Conservation (phyloP, 2,329 filamentous ascomycete species). For the Hyphodiscus sp. region DNA sequence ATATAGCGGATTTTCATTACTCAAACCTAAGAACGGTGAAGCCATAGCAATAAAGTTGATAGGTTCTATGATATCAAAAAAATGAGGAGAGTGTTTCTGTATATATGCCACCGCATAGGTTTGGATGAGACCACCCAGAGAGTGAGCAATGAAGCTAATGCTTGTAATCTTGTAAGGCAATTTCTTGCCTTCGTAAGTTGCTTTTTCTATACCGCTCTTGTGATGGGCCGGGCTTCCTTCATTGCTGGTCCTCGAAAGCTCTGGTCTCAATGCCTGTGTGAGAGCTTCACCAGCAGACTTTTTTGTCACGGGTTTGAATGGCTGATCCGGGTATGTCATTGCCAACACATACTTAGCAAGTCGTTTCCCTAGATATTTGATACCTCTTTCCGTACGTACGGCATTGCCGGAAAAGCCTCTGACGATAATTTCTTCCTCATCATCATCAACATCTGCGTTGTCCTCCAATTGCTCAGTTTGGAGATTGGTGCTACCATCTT, state of each 20-base stretch:
- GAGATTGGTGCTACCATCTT: slow-evolving; percentile 11
- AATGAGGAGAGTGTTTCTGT: slow-evolving; percentile 86
- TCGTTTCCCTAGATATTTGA: slow-evolving; percentile 93
- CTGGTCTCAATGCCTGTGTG: slow-evolving; percentile 34
- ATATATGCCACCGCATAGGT: slow-evolving; percentile 96
- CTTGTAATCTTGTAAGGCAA: slow-evolving; percentile 79
- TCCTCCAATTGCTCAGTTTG: slow-evolving; percentile 12
- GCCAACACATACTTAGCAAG: slow-evolving; percentile 85
- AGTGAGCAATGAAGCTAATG: slow-evolving; percentile 92
- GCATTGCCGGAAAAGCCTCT: slow-evolving; percentile 86
- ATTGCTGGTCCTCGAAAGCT: slow-evolving; percentile 35
- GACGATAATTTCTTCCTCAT: slow-evolving; percentile 81
- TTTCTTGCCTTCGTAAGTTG: slow-evolving; percentile 31
- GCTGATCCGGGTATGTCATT: slow-evolving; percentile 91
- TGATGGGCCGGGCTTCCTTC: slow-evolving; percentile 48
- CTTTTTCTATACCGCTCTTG: slow-evolving; percentile 52
- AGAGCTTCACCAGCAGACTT: slow-evolving; percentile 39
- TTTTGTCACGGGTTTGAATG: slow-evolving; percentile 62
- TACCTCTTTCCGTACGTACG: slow-evolving; percentile 85
- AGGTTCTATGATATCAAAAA: slow-evolving; percentile 80
- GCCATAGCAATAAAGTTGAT: slow-evolving; percentile 88
- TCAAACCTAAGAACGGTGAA: slow-evolving; percentile 81
- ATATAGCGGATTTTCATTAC: slow-evolving; percentile 96
- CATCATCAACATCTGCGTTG: slow-evolving; percentile 36
- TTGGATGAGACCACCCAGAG: slow-evolving; percentile 81